phyloP scores from a whole-genome alignment of 2,329 filamentous ascomycete species.

The Fusarium veterinarium region DNA sequence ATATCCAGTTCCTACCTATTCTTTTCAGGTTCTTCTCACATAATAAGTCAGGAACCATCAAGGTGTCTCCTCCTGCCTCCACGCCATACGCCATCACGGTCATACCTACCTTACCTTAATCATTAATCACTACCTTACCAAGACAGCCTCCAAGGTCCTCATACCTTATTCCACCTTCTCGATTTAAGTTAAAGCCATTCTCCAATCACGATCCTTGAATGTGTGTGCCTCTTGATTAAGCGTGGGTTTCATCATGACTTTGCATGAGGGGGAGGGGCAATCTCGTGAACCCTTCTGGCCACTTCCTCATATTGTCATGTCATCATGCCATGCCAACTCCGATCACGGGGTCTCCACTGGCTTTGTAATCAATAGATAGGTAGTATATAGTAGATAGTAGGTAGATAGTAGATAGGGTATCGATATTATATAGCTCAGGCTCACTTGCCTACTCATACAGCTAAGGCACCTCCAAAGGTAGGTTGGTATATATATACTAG shows the following conservation, averaged over 20 bases:
- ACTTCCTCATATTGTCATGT: conserved; percentile 2
- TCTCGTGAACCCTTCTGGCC: conserved; percentile 35
- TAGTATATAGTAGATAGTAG: background rate
- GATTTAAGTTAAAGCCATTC: background rate
- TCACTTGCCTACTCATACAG: conserved; percentile 28
- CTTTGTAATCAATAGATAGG: too few relatives aligned
- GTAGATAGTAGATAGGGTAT: conserved; percentile 7
- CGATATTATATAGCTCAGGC: conserved; percentile 32
- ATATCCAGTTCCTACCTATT: background rate
- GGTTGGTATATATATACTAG: conserved; percentile 20
- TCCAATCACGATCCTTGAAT: conserved; percentile 22
- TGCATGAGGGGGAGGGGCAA: conserved; percentile 27
- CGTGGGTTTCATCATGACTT: conserved; percentile 32
- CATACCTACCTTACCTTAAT: background rate
- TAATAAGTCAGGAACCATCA: conserved; percentile 27
- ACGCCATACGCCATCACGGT: conserved; percentile 9
- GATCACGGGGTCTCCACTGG: background rate
- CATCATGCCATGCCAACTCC: conserved; percentile 6
- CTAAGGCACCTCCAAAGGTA: background rate
- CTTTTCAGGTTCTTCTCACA: background rate
- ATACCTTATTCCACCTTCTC: background rate
- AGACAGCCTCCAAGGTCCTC: conserved; percentile 15
- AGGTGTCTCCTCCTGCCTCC: conserved; percentile 20
- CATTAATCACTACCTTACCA: background rate
- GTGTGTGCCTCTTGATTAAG: background rate